Evolutionary conservation across 331 rosid genomes (phyloP).

Genomic region (Quercus phellos): DNA sequence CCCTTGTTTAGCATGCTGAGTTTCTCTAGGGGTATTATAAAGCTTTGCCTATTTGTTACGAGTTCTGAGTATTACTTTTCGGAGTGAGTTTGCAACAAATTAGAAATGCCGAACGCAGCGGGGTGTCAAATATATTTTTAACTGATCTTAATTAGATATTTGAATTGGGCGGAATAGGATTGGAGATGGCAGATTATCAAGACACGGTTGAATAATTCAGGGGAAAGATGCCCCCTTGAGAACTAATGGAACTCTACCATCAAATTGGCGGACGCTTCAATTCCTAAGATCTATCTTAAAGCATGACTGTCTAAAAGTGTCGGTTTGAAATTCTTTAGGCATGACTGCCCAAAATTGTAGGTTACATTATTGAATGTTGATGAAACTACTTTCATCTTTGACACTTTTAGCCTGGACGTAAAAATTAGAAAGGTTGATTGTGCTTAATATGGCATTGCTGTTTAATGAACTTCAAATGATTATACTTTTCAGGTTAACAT

Average conservation of each 20-base stretch:
- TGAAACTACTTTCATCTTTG: no score
- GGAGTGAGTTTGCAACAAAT: neutral
- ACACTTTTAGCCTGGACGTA: no score
- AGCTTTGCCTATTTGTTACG: slow-evolving; percentile 12
- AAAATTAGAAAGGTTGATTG: no score
- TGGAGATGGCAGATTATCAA: neutral
- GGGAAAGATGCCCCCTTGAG: neutral
- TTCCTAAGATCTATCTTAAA: no score
- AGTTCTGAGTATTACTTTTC: slow-evolving; percentile 2
- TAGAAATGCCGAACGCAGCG: neutral
- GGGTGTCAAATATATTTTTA: neutral
- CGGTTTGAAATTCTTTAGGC: no score
- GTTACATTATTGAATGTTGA: no score
- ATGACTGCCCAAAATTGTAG: no score
- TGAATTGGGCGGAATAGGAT: neutral
- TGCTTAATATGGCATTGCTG: neutral
- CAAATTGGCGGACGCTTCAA: no score
- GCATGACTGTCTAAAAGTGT: no score
- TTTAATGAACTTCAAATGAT: neutral
- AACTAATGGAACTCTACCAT: no score
- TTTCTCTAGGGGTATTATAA: slow-evolving; percentile 20
- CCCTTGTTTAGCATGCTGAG: slow-evolving; percentile 25
- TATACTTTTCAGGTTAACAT: no score
- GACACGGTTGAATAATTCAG: neutral
- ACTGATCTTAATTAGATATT: neutral